These are phyloP conservation scores for Rhodamnia argentea DNA, from an alignment of 345 rosid species.

Conservation along the genomic window DNA sequence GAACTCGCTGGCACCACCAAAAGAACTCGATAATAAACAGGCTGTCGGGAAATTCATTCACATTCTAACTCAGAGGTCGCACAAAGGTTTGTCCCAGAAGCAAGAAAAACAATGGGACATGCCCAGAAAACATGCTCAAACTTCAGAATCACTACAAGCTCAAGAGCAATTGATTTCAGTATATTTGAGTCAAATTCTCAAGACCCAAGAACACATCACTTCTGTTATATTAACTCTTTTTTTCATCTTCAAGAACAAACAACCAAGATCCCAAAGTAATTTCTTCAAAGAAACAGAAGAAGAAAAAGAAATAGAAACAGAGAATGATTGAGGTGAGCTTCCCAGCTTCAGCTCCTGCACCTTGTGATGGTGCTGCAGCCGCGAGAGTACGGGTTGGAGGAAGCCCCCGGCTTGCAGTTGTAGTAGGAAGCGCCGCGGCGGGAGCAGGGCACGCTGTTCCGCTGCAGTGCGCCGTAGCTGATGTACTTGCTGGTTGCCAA, in stretches of 20 bases:
- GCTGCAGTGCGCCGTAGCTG: constrained; percentile 93
- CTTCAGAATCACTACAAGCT: no score
- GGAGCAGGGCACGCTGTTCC: constrained; percentile 88
- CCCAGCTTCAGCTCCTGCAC: constrained; percentile 52
- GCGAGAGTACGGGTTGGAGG: constrained; percentile 80
- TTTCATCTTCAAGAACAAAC: neutral
- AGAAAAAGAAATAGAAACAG: neutral
- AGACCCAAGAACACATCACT: neutral
- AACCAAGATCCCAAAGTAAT: neutral
- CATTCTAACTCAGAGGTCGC: neutral
- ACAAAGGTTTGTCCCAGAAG: neutral
- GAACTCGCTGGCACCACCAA: neutral
- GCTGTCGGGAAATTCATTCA: neutral
- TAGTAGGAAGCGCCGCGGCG: constrained; percentile 94
- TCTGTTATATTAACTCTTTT: neutral
- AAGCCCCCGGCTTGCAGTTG: constrained; percentile 67
- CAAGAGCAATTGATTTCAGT: neutral
- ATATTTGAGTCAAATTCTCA: neutral
- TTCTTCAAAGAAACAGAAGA: neutral
- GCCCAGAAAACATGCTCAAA: neutral
- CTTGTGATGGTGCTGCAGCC: constrained; percentile 80
- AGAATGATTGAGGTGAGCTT: neutral
- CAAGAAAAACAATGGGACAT: neutral
- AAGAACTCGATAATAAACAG: neutral
- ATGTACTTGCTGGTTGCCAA: constrained; percentile 61